phyloP scores from a whole-genome alignment of 2,329 filamentous ascomycete species.

The Stagonosporopsis rhizophila region DNA sequence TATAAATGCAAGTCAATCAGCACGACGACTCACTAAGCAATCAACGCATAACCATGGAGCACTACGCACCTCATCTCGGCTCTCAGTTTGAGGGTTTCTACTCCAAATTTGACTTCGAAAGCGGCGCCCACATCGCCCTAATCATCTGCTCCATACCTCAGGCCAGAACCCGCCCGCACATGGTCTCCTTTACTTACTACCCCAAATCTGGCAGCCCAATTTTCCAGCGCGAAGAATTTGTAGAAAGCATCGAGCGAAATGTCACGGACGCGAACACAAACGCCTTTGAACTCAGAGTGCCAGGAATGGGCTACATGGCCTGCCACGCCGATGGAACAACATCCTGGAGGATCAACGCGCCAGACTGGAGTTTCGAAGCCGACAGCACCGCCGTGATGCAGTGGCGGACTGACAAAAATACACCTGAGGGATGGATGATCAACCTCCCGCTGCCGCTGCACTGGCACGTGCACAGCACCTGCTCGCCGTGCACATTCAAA shows the following conservation, averaged over 20 bases:
- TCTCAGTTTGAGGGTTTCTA: constrained; percentile 60
- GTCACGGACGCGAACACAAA: constrained; percentile 33
- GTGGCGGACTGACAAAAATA: constrained; percentile 48
- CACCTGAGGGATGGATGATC: constrained; percentile 56
- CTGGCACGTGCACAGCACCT: constrained; percentile 60
- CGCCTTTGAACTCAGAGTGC: constrained; percentile 52
- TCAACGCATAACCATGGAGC: constrained; percentile 45
- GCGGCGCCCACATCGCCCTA: constrained; percentile 55
- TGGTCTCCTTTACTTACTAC: constrained; percentile 60
- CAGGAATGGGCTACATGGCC: constrained; percentile 51
- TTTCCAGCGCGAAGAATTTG: constrained; percentile 54
- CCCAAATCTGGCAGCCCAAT: constrained; percentile 43
- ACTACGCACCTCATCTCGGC: constrained; percentile 52
- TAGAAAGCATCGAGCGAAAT: constrained; percentile 49
- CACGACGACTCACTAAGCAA: not conserved
- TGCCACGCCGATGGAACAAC: constrained; percentile 47
- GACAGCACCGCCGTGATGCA: constrained; percentile 49
- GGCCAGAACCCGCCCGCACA: constrained; percentile 51
- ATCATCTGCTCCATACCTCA: constrained; percentile 57
- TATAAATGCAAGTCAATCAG: not conserved
- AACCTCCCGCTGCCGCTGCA: constrained; percentile 58
- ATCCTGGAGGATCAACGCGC: constrained; percentile 42
- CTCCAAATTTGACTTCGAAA: constrained; percentile 58
- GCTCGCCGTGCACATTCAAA: constrained; percentile 50
- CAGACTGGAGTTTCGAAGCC: constrained; percentile 51